Evolutionary conservation across 441 rosid species (phyloP), one percentile per base, ranked within the genome.

Genomic region (Kokia cookei): DNA sequence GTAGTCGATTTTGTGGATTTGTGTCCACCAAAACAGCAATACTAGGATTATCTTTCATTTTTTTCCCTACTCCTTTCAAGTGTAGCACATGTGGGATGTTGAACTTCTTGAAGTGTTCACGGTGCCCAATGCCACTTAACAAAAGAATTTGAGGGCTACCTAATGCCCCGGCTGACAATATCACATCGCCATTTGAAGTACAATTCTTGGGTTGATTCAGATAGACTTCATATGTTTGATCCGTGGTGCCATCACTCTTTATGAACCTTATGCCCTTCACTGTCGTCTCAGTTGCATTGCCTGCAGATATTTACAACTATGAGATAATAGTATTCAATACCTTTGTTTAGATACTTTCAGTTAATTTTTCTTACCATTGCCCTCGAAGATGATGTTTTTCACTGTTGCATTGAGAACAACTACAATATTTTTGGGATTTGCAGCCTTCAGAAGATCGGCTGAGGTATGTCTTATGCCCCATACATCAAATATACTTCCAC

Each of bases 81-180:
- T 81, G 78, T 7, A 74, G 71, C 65, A 76, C 73, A 11, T 78
- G 40, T 43, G 90, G 84, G 78, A 92, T 89, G 42, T 82, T 66
- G 54, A 86, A 77, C 65, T 81, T 79, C 8, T 77, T 69, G 0
- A 90, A 85, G 76, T 88, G 90, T 22, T 84, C 76, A 6, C 71
- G 77, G 1, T 92, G 93, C 70, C 96, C 94, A 13, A 90, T 83
- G 43, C 97, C 96, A 32, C 95, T 91, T 51, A 90, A 77, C 80
- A 89, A 63, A 1, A 92, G 87, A 73, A 91, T 80, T 57, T 90
- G 91, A 0, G 98, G 97, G 74, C 97, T 92, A 47, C 95, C 95
- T 73, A 89, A 53, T 77, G 97, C 87, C 26, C 97, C 94, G 68
- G 94, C 91, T 8, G 94, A 80, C 71, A 92, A 80, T 59, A 92